A percentile compares a stretch with the other conserved stretches of the same genome.
phyloP scores from a whole-genome alignment of 331 rosid genomes.

The Rosa hybrid region DNA sequence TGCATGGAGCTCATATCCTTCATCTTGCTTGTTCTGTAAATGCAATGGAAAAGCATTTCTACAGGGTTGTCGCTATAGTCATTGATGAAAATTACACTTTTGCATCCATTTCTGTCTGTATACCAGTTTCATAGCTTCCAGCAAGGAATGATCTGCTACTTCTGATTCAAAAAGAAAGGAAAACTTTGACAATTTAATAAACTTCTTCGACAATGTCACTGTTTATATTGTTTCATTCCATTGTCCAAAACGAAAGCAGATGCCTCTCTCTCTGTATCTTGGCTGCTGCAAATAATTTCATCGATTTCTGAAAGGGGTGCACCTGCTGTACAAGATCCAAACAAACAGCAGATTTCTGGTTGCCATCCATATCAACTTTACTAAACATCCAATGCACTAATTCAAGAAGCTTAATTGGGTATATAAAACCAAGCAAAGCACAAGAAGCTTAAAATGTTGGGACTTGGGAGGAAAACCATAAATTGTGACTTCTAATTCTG shows the following conservation, averaged over 20 bases:
- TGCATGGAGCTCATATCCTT: slow-evolving; percentile 76
- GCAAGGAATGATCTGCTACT: slow-evolving; percentile 62
- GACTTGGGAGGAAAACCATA: slow-evolving; percentile 26
- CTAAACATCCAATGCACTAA: slow-evolving; percentile 75
- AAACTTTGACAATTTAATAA: slow-evolving; percentile 38
- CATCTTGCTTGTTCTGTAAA: slow-evolving; percentile 41
- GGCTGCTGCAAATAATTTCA: slow-evolving; percentile 58
- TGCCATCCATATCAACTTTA: slow-evolving; percentile 38
- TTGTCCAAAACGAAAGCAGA: slow-evolving; percentile 59
- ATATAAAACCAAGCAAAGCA: slow-evolving; percentile 51
- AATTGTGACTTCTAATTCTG: slow-evolving; percentile 39
- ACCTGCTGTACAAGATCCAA: slow-evolving; percentile 67
- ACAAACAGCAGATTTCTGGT: slow-evolving; percentile 36
- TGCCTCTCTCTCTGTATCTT: slow-evolving; percentile 36
- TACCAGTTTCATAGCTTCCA: slow-evolving; percentile 58
- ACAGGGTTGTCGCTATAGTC: slow-evolving; percentile 57
- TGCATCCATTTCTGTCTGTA: slow-evolving; percentile 48
- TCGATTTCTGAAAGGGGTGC: slow-evolving; percentile 58
- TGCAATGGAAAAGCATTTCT: slow-evolving; percentile 51
- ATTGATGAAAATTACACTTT: slow-evolving; percentile 50
- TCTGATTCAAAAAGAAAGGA: slow-evolving; percentile 47
- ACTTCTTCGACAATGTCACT: slow-evolving; percentile 58
- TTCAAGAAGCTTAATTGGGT: slow-evolving; percentile 78
- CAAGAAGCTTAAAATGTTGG: slow-evolving; percentile 47
- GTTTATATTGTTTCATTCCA: slow-evolving; percentile 37